phyloP scores from a whole-genome alignment of 1,284 basidiomycete species.

The Naganishia sp. region DNA sequence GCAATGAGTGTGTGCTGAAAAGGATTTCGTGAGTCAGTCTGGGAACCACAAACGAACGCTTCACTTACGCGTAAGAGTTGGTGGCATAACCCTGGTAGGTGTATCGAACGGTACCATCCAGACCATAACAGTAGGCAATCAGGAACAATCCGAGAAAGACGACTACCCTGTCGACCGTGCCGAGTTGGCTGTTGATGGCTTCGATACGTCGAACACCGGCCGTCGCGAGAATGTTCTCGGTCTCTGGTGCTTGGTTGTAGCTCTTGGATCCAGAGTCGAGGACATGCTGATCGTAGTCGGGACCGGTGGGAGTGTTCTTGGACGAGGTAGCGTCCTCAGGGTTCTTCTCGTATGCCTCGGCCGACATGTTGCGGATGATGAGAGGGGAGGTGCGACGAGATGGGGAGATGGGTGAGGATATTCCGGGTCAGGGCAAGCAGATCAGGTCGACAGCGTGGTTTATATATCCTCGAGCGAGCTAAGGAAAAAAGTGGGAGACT shows the following conservation, averaged over 20 bases:
- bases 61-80: slow-evolving; percentile 30
- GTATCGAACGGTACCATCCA: slow-evolving; percentile 46
- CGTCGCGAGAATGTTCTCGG: slow-evolving; percentile 28
- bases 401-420: not conserved
- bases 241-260: not conserved
- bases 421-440: no score
- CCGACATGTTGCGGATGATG: not conserved
- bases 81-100: slow-evolving; percentile 36
- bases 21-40: slow-evolving; percentile 37
- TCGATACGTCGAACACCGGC: slow-evolving; percentile 52
- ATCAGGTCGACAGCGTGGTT: no score
- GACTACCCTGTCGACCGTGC: slow-evolving; percentile 37
- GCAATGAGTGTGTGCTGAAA: slow-evolving; percentile 38
- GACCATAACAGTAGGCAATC: slow-evolving; percentile 39
- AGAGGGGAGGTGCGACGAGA: not conserved
- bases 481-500: no score
- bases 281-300: slow-evolving; percentile 22
- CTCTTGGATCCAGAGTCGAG: not conserved
- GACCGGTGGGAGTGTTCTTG: slow-evolving; percentile 2
- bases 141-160: slow-evolving; percentile 35
- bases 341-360: slow-evolving; percentile 12
- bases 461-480: no score
- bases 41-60: slow-evolving; percentile 4
- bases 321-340: slow-evolving; percentile 12
- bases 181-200: slow-evolving; percentile 46